phyloP scores from a whole-genome alignment of 495 filamentous ascomycete species.

The Melanomma pulvis-pyrius region DNA sequence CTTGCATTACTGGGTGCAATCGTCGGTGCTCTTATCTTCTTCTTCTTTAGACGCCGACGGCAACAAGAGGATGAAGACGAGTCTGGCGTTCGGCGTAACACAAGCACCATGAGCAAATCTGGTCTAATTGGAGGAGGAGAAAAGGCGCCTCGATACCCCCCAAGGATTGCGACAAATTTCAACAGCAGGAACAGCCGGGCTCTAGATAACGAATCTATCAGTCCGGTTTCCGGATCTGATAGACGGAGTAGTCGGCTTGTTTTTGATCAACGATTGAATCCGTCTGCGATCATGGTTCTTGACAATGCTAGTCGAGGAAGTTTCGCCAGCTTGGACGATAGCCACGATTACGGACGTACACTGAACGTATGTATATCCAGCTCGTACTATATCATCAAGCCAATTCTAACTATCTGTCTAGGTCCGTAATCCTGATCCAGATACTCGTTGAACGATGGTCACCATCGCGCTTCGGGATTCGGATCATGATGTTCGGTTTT shows the following conservation, averaged over 20 bases:
- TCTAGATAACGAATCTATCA: conserved; percentile 28
- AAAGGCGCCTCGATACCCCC: conserved; percentile 4
- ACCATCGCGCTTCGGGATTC: background rate
- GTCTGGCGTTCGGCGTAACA: conserved; percentile 27
- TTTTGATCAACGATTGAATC: conserved; percentile 38
- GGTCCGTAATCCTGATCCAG: conserved; percentile 29
- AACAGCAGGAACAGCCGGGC: background rate
- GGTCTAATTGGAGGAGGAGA: conserved; percentile 24
- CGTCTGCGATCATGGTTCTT: conserved; percentile 27
- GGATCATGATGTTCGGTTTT: background rate
- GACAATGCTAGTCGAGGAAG: conserved; percentile 34
- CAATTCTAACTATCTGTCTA: background rate
- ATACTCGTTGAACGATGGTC: conserved; percentile 3
- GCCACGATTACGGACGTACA: conserved; percentile 30
- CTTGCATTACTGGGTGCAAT: conserved; percentile 22
- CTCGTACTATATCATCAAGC: background rate
- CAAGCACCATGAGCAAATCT: conserved; percentile 33
- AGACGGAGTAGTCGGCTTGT: conserved; percentile 27
- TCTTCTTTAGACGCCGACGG: conserved; percentile 17
- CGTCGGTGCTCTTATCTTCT: conserved; percentile 15
- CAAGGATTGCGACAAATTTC: conserved; percentile 18
- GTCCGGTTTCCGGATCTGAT: conserved; percentile 35
- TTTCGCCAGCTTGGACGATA: conserved; percentile 29
- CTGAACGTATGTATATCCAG: conserved; percentile 30
- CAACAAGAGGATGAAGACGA: conserved; percentile 20